Percentiles rank a stretch among this genome's conserved stretches.
Conservation (phyloP, 2,329 filamentous ascomycete species). For the Fusarium sp. region DNA sequence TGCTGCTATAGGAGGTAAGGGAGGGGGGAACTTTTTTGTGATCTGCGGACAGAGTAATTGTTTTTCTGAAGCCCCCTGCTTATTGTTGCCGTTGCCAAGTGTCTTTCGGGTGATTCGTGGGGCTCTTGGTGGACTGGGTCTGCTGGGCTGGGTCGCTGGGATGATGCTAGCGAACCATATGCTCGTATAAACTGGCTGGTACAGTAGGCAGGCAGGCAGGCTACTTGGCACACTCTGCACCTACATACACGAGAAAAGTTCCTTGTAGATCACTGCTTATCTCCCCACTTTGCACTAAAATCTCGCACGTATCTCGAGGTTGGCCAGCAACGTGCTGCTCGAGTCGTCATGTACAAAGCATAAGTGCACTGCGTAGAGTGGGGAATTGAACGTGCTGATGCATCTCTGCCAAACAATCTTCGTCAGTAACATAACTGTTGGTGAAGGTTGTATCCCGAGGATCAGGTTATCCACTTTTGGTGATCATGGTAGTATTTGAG, state of each 20-base stretch:
- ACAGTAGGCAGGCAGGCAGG: not conserved
- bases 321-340: slow-evolving; percentile 9
- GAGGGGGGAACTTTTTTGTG: slow-evolving; percentile 5
- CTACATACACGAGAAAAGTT: slow-evolving; percentile 35
- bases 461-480: slow-evolving; percentile 5
- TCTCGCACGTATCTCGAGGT: slow-evolving; percentile 11
- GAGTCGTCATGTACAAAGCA: too few species aligned
- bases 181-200: slow-evolving; percentile 7
- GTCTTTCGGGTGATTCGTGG: slow-evolving; percentile 22
- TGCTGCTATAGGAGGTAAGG: too few species aligned
- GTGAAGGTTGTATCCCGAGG: not conserved
- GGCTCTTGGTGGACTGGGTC: slow-evolving; percentile 5
- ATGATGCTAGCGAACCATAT: slow-evolving; percentile 6
- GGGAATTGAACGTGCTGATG: too few species aligned
- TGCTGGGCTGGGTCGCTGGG: too few species aligned
- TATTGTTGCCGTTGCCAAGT: slow-evolving; percentile 21
- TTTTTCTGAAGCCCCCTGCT: not conserved
- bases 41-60: too few species aligned
- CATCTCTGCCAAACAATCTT: too few species aligned
- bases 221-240: slow-evolving; percentile 7
- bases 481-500: slow-evolving; percentile 21
- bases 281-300: slow-evolving; percentile 19
- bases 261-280: slow-evolving; percentile 20
- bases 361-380: too few species aligned
- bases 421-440: not conserved